Evolutionary conservation across 768 basidiomycete species (phyloP), one percentile per base, ranked within the genome.

Genomic region (Trametes cubensis): DNA sequence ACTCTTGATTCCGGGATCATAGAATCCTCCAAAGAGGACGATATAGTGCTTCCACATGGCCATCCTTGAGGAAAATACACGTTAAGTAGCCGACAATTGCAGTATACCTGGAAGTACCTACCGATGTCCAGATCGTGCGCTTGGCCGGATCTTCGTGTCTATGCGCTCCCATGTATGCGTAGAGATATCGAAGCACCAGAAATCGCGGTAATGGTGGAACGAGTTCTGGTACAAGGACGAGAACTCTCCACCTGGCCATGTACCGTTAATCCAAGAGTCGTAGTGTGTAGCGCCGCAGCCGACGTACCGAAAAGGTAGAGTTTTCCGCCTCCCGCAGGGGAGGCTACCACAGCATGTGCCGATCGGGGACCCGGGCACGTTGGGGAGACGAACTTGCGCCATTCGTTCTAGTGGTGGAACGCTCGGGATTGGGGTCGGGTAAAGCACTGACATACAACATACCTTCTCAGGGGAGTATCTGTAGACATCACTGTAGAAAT

Each of bases 401-500:
- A 96, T 79, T 96, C 94, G 68, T 95, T 87, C 85, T 90, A 52
- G 52, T 17, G 34, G 17, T 14, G 34, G 20, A 1, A 25, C n/a
- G 21, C 21, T 18, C 28, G n/a, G 39, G 26, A 10, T 6, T 20
- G 28, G 55, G 26, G 42, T 17, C 51, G 38, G 47, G 41, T 46
- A n/a, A 21, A 34, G 42, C 39, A 5, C 50, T 18, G 39, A 42
- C 39, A 15, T 34, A 34, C 34, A 10, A 62, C 73, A 17, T 38
- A 84, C 86, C 79, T 93, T 93, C 40, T 92, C 91, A 0, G 93
- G 90, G 0, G 87, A 82, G 73, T 95, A 95, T 21, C 94, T 81
- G 73, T 88, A 95, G 0, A 93, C 86, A 67, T 95, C 94, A 66
- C 88, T 90, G 75, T 94, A 94, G 74, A 94, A 92, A 71, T 92